A percentile compares a stretch with the other conserved stretches of the same genome.
Conservation (phyloP, 129 eudicot species). For the Artemisia tridentata region DNA sequence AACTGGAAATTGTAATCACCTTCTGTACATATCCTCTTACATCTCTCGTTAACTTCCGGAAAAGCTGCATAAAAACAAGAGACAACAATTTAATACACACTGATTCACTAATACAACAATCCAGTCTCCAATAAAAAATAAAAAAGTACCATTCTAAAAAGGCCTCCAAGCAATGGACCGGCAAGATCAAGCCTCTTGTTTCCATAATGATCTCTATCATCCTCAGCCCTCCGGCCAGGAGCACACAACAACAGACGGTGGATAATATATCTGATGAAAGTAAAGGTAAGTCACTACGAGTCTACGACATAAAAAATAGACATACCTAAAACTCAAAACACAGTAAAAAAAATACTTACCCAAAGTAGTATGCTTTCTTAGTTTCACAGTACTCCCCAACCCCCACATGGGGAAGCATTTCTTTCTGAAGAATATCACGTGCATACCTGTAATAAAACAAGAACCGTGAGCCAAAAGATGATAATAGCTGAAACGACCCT, state of each 20-base stretch:
- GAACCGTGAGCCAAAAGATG: not conserved
- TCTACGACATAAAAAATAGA: slow-evolving; percentile 4
- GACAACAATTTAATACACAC: slow-evolving; percentile 11
- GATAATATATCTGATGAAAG: slow-evolving; percentile 61
- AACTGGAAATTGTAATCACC: slow-evolving; percentile 29
- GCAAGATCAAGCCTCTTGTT: slow-evolving; percentile 98
- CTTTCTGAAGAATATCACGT: slow-evolving; percentile 83
- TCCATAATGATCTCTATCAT: slow-evolving; percentile 97
- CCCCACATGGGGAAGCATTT: slow-evolving; percentile 99
- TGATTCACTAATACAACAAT: not conserved
- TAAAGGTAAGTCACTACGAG: slow-evolving; percentile 4
- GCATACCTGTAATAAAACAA: slow-evolving; percentile 62
- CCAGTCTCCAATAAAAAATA: not conserved
- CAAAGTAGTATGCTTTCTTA: slow-evolving; percentile 91
- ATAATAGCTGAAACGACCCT: not conserved
- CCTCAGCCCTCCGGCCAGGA: slow-evolving; percentile 91
- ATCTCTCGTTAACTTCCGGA: slow-evolving; percentile 88
- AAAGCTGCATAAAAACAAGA: slow-evolving; percentile 47
- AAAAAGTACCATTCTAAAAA: slow-evolving; percentile 70
- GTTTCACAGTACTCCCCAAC: slow-evolving; percentile 93
- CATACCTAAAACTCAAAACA: not conserved
- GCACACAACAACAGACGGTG: slow-evolving; percentile 94
- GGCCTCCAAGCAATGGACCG: slow-evolving; percentile 92
- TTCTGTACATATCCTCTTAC: slow-evolving; percentile 93
- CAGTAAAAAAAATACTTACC: slow-evolving; percentile 38